Conservation (phyloP, 2,329 filamentous ascomycete genomes). For the Hansfordia pulvinata region DNA sequence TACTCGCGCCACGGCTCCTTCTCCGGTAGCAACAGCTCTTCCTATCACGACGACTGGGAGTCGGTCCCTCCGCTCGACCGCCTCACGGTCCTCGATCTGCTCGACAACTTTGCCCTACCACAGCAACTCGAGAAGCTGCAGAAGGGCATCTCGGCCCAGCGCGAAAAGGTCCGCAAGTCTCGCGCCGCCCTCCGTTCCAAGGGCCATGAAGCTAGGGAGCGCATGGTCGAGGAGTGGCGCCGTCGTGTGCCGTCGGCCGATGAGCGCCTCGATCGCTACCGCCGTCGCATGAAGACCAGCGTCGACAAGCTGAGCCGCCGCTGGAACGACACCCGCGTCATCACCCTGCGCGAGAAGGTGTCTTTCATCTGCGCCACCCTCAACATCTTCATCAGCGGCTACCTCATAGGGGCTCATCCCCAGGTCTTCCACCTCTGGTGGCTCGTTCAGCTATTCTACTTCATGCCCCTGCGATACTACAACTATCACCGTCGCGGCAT, state of each 20-base stretch:
- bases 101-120: conserved; percentile 85
- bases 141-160: conserved; percentile 67
- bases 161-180: conserved; percentile 71
- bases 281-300: conserved; percentile 70
- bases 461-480: conserved; percentile 92
- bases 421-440: conserved; percentile 91
- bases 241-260: conserved; percentile 75
- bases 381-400: conserved; percentile 95
- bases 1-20: conserved; percentile 70
- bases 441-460: conserved; percentile 73
- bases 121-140: conserved; percentile 88
- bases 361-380: conserved; percentile 93
- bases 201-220: conserved; percentile 68
- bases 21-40: conserved; percentile 69
- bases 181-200: conserved; percentile 66
- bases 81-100: conserved; percentile 79
- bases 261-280: conserved; percentile 85
- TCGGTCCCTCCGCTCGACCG: conserved; percentile 78
- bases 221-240: conserved; percentile 87
- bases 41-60: conserved; percentile 83
- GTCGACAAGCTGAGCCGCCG: conserved; percentile 76
- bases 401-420: conserved; percentile 75
- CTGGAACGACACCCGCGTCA: conserved; percentile 82
- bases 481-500: conserved; percentile 85
- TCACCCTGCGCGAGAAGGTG: conserved; percentile 84